Evolutionary conservation across 352 stramenopile genomes (phyloP), one percentile per base, ranked within the genome.

Genomic region (Phytophthora cajani): DNA sequence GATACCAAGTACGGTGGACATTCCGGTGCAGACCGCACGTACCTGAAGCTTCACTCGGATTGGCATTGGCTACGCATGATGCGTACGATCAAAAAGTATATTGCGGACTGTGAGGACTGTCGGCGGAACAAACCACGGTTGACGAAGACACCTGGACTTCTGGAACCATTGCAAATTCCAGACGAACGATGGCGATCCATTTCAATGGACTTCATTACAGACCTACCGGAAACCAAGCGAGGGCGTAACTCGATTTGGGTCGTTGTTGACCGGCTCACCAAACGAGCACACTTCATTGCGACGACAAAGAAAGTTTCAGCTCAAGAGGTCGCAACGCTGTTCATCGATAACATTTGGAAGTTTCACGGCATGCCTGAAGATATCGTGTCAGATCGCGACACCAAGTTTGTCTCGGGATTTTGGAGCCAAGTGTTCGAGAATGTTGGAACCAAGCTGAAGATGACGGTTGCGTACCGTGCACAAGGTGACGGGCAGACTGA

Each of bases 181-280:
- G 58, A 64, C 9, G 58, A 64, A 30, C 58, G 58, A 64, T 64
- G 58, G 58, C 27, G 46, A 8, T 64, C 58, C 30, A 64, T 64
- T 44, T 64, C 58, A 21, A 56, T 50, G 58, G 58, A 64, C 53
- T 64, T 64, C 30, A 56, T 64, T 33, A 64, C 58, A n/a, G 58
- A 64, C 17, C 30, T 64, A 21, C 58, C 58, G 14, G 27, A 64
- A 46, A 64, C 58, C 10, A 56, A 61, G 21, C 16, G 44, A 47
- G 46, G 46, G 0, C 14, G 53, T n/a, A 64, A 56, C 19, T 58
- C 9, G 32, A 58, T 65, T 51, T 51, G 16, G n/a, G 44, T 27
- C 17, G 44, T 21, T 51, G 44, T 51, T 51, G 17, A 51, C 14
- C 54, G 36, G 14, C 54, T 61, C 11, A 61, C 54, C 54, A 61